phyloP scores from a whole-genome alignment of 805 yeast genomes.

The Zygotorulaspora chibaensis region DNA sequence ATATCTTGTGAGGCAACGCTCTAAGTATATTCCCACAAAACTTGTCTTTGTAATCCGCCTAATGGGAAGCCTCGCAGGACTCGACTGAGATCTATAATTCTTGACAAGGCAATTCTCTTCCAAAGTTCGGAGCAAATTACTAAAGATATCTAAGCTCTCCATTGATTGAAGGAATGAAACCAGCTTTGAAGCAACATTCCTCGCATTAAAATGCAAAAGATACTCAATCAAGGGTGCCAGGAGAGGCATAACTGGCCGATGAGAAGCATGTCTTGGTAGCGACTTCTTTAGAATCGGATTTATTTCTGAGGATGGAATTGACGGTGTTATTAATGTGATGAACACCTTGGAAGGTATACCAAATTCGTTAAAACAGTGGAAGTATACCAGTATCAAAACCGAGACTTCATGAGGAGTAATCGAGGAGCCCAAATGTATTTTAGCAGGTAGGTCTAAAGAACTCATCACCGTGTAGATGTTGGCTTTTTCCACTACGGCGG shows the following conservation, averaged over 20 bases:
- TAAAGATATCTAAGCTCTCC: slow-evolving; percentile 15
- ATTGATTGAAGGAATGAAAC: slow-evolving; percentile 10
- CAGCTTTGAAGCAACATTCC: slow-evolving; percentile 9
- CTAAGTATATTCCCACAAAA: slow-evolving; percentile 20
- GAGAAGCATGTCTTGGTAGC: slow-evolving; percentile 3
- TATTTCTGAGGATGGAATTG: slow-evolving; percentile 15
- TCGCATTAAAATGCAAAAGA: slow-evolving; percentile 7
- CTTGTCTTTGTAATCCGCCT: slow-evolving; percentile 16
- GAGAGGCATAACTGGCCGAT: slow-evolving; percentile 23
- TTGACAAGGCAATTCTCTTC: slow-evolving; percentile 15
- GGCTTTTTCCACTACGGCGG: too few species aligned
- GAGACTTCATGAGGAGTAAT: slow-evolving; percentile 29
- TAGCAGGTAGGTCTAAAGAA: slow-evolving; percentile 2
- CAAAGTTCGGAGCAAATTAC: slow-evolving; percentile 9
- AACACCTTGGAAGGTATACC: slow-evolving; percentile 14
- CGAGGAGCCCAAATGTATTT: slow-evolving; percentile 8
- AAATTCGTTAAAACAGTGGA: slow-evolving; percentile 14
- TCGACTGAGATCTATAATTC: slow-evolving; percentile 5
- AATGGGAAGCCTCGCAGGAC: not conserved
- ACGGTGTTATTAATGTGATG: slow-evolving; percentile 20
- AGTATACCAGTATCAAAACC: slow-evolving; percentile 19
- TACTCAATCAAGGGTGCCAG: slow-evolving; percentile 11
- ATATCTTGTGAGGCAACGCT: slow-evolving; percentile 11
- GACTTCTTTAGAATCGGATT: slow-evolving; percentile 20
- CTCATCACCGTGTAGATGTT: not conserved